Conservation (phyloP, 2,329 filamentous ascomycete species). For the Nectriaceae sp. region DNA sequence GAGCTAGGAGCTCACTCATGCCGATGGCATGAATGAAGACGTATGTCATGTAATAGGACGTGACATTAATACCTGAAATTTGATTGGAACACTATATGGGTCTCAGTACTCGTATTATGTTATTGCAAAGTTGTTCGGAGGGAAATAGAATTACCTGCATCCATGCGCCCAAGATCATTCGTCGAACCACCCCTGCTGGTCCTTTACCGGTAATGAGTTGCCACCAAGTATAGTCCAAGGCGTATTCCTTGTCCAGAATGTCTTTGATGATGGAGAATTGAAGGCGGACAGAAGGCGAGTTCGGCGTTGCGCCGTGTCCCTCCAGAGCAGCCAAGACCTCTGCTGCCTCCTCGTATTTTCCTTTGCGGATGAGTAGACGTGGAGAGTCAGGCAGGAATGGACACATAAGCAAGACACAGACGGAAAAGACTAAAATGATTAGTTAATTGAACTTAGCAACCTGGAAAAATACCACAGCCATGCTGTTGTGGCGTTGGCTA, state of each 20-base stretch:
- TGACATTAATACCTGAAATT: slow-evolving; percentile 14
- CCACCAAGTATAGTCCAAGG: background rate
- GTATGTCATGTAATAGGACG: slow-evolving; percentile 12
- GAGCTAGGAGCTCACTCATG: background rate
- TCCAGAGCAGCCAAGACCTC: slow-evolving; percentile 28
- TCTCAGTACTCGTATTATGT: too few species aligned
- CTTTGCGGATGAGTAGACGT: slow-evolving; percentile 35
- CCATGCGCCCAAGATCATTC: slow-evolving; percentile 12
- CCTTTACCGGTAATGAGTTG: background rate
- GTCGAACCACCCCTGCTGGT: background rate
- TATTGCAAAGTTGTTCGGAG: too few species aligned
- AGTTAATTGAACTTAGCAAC: too few species aligned
- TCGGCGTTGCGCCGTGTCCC: slow-evolving; percentile 13
- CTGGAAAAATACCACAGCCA: too few species aligned
- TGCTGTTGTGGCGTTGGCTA: background rate
- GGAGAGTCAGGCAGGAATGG: slow-evolving; percentile 36
- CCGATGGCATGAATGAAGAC: background rate
- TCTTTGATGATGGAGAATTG: background rate
- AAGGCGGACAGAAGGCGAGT: background rate
- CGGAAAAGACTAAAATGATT: too few species aligned
- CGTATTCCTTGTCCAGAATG: slow-evolving; percentile 18
- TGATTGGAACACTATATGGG: too few species aligned
- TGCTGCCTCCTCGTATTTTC: slow-evolving; percentile 27
- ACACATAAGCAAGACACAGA: too few species aligned
- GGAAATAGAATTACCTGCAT: slow-evolving; percentile 15